phyloP scores from a whole-genome alignment of 768 basidiomycete genomes.

The Amanita exitialis region DNA sequence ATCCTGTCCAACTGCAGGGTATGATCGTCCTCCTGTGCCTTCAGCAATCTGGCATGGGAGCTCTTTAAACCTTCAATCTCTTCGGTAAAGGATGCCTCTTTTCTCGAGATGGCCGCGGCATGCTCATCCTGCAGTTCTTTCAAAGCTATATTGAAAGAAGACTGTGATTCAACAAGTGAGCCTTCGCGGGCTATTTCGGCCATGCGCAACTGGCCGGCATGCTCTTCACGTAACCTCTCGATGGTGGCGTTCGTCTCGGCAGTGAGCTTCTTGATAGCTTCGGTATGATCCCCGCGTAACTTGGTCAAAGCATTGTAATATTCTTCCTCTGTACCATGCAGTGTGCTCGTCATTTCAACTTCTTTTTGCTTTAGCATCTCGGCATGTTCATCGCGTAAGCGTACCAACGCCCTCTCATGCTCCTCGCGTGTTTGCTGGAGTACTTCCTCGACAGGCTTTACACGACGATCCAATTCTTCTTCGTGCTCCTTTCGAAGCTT shows the following conservation, averaged over 20 bases:
- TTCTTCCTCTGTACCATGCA: conserved; percentile 68
- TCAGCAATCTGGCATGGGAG: conserved; percentile 46
- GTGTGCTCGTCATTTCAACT: conserved; percentile 41
- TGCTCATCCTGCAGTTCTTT: conserved; percentile 68
- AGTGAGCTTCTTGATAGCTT: conserved; percentile 50
- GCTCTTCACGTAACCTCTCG: conserved; percentile 70
- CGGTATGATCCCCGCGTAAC: conserved; percentile 62
- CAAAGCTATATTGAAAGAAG: conserved; percentile 50
- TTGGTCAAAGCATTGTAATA: conserved; percentile 76
- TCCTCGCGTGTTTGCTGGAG: conserved; percentile 40
- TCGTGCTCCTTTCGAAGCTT: conserved; percentile 46
- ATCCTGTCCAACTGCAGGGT: conserved; percentile 48
- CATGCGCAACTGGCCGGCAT: conserved; percentile 63
- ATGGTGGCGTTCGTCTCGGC: conserved; percentile 51
- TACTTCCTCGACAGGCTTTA: conserved; percentile 42
- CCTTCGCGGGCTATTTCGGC: conserved; percentile 69
- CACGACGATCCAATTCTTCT: conserved; percentile 39
- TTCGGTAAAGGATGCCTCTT: conserved; percentile 54
- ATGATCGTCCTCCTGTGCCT: conserved; percentile 54
- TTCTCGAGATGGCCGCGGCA: conserved; percentile 49
- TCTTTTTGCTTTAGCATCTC: conserved; percentile 51
- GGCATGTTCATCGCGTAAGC: conserved; percentile 42
- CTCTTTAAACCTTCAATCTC: conserved; percentile 57
- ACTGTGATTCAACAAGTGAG: conserved; percentile 64
- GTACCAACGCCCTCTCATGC: conserved; percentile 41